phyloP scores from a whole-genome alignment of 148 eudicot species.

The Cornus kousa region DNA sequence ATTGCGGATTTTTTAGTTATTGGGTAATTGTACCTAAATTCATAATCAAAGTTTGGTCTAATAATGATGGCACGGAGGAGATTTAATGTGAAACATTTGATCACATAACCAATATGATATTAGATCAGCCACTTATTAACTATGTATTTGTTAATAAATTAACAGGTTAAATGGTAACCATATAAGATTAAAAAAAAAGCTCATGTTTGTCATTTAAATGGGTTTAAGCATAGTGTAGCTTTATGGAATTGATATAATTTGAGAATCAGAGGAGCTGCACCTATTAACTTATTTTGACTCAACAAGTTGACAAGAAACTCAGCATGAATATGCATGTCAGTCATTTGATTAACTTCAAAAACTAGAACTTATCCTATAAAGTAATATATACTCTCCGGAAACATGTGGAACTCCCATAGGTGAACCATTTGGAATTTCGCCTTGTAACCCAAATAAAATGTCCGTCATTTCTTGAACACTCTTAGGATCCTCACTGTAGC shows the following conservation, averaged over 20 bases:
- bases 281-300: background rate
- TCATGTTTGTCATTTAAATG: background rate
- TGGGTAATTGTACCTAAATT: background rate
- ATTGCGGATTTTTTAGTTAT: background rate
- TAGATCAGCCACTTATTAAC: background rate
- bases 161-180: background rate
- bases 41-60: background rate
- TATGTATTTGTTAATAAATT: too few relatives aligned
- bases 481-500: conserved; percentile 81
- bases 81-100: too few relatives aligned
- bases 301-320: background rate
- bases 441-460: conserved; percentile 70
- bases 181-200: background rate
- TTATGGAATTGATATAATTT: background rate
- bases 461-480: conserved; percentile 71
- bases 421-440: conserved; percentile 52
- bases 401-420: conserved; percentile 61
- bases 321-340: background rate
- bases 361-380: background rate
- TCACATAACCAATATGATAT: too few relatives aligned
- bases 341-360: background rate
- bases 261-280: background rate
- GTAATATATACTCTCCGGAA: conserved; percentile 46
- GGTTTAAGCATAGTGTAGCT: background rate
- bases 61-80: too few relatives aligned